Evolutionary conservation across 768 basidiomycete species (phyloP), one percentile per base, ranked within the genome.

Genomic region (Calocybe indica): DNA sequence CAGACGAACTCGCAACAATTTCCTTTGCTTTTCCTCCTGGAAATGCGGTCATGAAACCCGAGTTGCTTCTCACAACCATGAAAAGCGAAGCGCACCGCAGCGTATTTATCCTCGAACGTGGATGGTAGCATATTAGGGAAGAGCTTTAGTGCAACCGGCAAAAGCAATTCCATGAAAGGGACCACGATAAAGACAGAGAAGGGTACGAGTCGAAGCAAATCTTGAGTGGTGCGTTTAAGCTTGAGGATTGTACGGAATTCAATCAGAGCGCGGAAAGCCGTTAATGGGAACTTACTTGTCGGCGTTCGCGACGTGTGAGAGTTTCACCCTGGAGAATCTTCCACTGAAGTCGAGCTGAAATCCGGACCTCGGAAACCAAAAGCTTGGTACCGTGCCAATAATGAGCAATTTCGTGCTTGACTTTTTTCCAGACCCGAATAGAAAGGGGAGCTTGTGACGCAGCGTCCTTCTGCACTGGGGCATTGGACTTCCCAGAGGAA

Each of bases 51-150:
- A 46, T 47, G 32, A 5, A 15, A 44, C 15, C 35, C 3, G 9
- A 22, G 1, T 35, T 33, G 22, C 22, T 22, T 22, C 22, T 22
- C 22, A 22, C 22, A 22, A 22, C 22, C 22, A 22, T 22, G 22
- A 22, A 22, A 4, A 29, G 28, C 6, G 41, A 29, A 28, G 46
- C 66, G 50, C 56, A 90, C 93, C 45, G 91, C 92, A 37, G 92
- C 85, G 59, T 85, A 96, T 66, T 95, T 94, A 72, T 97, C 95
- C 62, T 98, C 93, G 53, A 99, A 98, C 0, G 96, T 99, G 0
- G 91, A 94, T 0, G 96, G 96, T 5, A 99, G 80, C 92, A 98
- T 98, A 66, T 89, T 97, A 10, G 96, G 96, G 78, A 99, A 99
- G 38, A 99, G 68, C 65, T 95, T 96, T 55, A 99, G 76, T 0